Evolutionary conservation across 345 rosid genomes (phyloP).

Genomic region (Syzygium jambos): DNA sequence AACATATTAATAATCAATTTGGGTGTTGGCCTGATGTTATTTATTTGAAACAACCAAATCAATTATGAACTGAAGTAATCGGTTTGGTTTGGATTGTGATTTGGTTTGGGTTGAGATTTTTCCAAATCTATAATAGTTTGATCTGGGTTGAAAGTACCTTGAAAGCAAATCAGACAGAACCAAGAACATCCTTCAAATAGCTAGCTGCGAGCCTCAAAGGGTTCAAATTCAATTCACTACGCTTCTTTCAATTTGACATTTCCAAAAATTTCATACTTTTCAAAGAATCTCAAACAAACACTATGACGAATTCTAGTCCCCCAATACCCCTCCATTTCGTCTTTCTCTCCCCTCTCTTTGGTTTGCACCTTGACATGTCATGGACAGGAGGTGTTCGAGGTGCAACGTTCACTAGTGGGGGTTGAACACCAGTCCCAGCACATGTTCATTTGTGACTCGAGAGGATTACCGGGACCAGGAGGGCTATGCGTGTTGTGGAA

Average conservation of each 20-base stretch:
- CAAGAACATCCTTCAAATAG: background rate
- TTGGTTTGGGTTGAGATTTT: background rate
- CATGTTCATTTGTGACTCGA: no score
- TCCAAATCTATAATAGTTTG: background rate
- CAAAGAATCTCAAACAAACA: no score
- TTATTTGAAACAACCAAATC: background rate
- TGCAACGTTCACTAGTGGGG: no score
- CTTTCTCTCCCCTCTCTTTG: no score
- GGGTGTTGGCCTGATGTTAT: background rate
- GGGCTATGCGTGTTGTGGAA: background rate
- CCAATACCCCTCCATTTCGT: no score
- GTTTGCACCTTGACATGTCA: no score
- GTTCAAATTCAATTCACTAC: background rate
- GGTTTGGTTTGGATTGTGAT: background rate
- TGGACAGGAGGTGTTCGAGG: no score
- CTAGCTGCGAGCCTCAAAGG: background rate
- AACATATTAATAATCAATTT: background rate
- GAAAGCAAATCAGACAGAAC: background rate
- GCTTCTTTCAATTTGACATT: no score
- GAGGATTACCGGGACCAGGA: no score
- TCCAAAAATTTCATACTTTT: no score
- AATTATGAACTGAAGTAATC: rapidly evolving
- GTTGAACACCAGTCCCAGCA: no score
- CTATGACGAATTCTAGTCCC: no score
- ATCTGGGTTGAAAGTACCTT: background rate